These are phyloP conservation scores for Venturia effusa DNA, from an alignment of 2,329 filamentous ascomycete genomes.

Conservation along the genomic window DNA sequence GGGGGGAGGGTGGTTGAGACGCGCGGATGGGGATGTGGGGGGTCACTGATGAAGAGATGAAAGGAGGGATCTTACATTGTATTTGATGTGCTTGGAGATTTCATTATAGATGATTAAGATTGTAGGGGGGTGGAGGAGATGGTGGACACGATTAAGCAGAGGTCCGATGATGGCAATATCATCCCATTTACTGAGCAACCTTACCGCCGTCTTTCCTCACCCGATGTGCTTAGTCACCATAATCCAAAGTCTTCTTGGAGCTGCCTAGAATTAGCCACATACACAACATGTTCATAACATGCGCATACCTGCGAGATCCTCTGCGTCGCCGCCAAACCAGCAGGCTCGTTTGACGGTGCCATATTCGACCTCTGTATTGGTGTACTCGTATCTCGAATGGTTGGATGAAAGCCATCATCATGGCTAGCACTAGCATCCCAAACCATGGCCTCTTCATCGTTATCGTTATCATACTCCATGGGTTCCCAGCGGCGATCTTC, in stretches of 20 bases:
- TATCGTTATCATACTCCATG: slow-evolving; percentile 50
- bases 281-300: background rate
- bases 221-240: background rate
- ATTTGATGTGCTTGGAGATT: background rate
- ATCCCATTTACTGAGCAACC: background rate
- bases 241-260: background rate
- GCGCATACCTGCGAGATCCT: slow-evolving; percentile 52
- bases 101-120: too few species aligned
- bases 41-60: background rate
- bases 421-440: slow-evolving; percentile 62
- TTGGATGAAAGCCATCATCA: slow-evolving; percentile 28
- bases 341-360: slow-evolving; percentile 18
- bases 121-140: too few species aligned
- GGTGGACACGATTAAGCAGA: too few species aligned
- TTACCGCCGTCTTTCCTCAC: background rate
- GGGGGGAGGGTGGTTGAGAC: background rate
- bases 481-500: slow-evolving; percentile 66
- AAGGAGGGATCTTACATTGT: background rate
- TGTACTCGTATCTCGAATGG: slow-evolving; percentile 31
- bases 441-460: slow-evolving; percentile 55
- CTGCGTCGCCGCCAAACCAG: slow-evolving; percentile 59
- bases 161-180: too few species aligned
- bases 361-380: slow-evolving; percentile 18
- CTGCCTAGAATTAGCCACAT: background rate
- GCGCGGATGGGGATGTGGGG: background rate